phyloP scores from a whole-genome alignment of 2,329 filamentous ascomycete genomes.

The Emmonsia crescens region DNA sequence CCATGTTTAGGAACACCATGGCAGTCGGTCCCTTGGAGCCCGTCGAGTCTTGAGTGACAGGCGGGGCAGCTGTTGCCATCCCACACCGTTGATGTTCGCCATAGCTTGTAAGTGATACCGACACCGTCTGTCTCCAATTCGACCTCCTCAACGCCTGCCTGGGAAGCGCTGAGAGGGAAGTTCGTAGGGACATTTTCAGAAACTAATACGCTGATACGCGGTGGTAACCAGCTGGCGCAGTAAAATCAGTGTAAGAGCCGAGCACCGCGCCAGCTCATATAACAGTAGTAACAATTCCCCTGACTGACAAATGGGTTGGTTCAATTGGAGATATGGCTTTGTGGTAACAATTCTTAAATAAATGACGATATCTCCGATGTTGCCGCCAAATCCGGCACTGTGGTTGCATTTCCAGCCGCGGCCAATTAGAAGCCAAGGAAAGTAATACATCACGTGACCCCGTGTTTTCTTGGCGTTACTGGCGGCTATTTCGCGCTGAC shows the following conservation, averaged over 20 bases:
- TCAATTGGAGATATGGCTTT: neutral
- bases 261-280: neutral
- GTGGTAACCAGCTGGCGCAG: neutral
- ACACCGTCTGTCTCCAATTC: conserved; percentile 16
- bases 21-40: conserved; percentile 74
- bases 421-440: conserved; percentile 1
- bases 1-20: conserved; percentile 99
- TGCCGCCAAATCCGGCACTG: neutral
- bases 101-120: conserved; percentile 16
- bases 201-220: neutral
- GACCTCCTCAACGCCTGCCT: conserved; percentile 20
- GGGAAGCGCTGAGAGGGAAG: conserved; percentile 22
- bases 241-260: neutral
- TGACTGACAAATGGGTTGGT: neutral
- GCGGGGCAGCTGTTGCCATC: conserved; percentile 55
- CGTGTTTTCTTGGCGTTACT: neutral
- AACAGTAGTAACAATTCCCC: neutral
- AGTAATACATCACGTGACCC: conserved; percentile 2
- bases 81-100: conserved; percentile 21
- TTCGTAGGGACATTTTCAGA: conserved; percentile 32
- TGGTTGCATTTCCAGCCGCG: neutral
- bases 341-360: neutral
- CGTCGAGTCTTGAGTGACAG: conserved; percentile 66
- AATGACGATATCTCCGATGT: neutral
- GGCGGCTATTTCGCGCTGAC: neutral